Evolutionary conservation across 2,329 filamentous ascomycete species (phyloP).

Genomic region (Monosporascus cannonballus): DNA sequence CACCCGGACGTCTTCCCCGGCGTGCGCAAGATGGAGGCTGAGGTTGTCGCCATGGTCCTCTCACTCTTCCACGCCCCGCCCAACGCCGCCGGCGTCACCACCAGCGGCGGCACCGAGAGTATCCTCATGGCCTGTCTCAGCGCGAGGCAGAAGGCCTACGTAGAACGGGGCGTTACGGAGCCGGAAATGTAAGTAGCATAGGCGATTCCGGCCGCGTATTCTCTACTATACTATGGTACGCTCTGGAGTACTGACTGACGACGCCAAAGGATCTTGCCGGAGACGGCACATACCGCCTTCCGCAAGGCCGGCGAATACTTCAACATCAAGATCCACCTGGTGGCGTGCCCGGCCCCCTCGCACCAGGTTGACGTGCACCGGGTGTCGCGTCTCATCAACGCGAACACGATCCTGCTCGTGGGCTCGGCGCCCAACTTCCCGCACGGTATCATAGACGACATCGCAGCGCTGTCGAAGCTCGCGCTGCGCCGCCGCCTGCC

Average conservation of each 20-base stretch:
- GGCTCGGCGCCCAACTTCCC: conserved; percentile 97
- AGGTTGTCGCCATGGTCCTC: conserved; percentile 93
- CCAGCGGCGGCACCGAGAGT: conserved; percentile 89
- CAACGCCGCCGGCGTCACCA: conserved; percentile 82
- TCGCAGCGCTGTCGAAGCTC: conserved; percentile 74
- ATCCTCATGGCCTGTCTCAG: conserved; percentile 93
- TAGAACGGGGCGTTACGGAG: conserved; percentile 80
- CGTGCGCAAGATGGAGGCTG: conserved; percentile 98
- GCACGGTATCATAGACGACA: conserved; percentile 96
- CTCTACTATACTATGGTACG: too few species aligned
- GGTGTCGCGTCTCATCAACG: conserved; percentile 81
- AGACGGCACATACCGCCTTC: conserved; percentile 94
- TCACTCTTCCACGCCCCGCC: conserved; percentile 82
- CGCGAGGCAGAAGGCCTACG: conserved; percentile 81
- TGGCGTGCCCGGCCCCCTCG: conserved; percentile 74
- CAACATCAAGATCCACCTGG: conserved; percentile 88
- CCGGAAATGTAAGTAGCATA: conserved; percentile 76
- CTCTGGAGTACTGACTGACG: too few species aligned
- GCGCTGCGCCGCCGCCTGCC: conserved; percentile 75
- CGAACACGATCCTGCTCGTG: conserved; percentile 89
- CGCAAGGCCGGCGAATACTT: conserved; percentile 94
- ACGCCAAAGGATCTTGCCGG: conserved; percentile 72
- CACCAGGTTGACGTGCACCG: conserved; percentile 79
- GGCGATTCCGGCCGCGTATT: background rate
- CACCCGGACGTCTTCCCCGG: conserved; percentile 98